These are phyloP conservation scores for Lasiosphaeria ovina DNA, from an alignment of 495 filamentous ascomycete species.

Conservation along the genomic window DNA sequence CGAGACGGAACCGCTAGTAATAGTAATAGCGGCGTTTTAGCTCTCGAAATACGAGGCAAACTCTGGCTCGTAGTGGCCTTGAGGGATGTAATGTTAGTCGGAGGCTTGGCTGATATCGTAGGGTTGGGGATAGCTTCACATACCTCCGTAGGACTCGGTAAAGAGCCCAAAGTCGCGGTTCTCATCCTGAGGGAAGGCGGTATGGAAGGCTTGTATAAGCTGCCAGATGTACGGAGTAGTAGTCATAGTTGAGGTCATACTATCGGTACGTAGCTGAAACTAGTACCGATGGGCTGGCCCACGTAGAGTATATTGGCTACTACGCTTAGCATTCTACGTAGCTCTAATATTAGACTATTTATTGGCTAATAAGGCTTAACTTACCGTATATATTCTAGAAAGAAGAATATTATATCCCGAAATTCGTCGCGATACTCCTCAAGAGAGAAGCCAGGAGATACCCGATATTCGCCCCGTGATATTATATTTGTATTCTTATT, in stretches of 20 bases:
- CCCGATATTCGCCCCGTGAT: no score
- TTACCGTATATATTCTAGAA: no score
- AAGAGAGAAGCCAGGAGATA: no score
- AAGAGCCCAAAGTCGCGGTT: constrained; percentile 57
- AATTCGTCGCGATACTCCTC: no score
- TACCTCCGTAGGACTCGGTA: constrained; percentile 63
- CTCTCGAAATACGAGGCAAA: constrained; percentile 64
- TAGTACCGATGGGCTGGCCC: constrained; percentile 48
- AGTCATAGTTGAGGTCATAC: constrained; percentile 51
- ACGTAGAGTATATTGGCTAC: constrained; percentile 25
- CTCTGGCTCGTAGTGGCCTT: constrained; percentile 64
- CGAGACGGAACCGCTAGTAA: constrained; percentile 45
- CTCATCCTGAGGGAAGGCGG: constrained; percentile 60
- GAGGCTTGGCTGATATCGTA: no score
- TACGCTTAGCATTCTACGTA: no score
- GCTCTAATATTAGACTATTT: no score
- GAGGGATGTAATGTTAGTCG: no score
- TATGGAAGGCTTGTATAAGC: constrained; percentile 62
- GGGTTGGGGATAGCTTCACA: no score
- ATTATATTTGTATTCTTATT: no score
- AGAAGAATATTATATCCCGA: no score
- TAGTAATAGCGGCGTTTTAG: constrained; percentile 63
- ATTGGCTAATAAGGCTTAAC: no score
- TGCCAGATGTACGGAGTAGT: constrained; percentile 61
- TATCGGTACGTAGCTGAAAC: constrained; percentile 54